phyloP scores from a whole-genome alignment of 2,329 filamentous ascomycete genomes.

The Pseudocercospora fuligena region DNA sequence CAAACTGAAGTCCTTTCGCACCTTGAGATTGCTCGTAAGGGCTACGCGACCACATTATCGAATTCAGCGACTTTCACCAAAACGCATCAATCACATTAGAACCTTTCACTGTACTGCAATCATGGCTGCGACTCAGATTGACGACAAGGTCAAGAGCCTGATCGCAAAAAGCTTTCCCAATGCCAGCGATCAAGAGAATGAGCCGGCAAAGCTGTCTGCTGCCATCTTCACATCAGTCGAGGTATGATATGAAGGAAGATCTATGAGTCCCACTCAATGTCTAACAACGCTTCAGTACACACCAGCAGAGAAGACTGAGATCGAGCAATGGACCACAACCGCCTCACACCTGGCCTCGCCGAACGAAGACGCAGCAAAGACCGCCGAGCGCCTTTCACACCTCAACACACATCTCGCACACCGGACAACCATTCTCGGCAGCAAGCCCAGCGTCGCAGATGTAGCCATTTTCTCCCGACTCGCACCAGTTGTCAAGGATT shows the following conservation, averaged over 20 bases:
- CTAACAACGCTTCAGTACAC: constrained; percentile 62
- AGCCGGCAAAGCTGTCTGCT: constrained; percentile 42
- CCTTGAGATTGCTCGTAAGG: constrained; percentile 30
- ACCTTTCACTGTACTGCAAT: constrained; percentile 20
- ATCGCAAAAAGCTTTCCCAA: constrained; percentile 42
- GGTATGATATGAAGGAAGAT: constrained; percentile 29
- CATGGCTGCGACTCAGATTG: constrained; percentile 40
- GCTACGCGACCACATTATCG: constrained; percentile 17
- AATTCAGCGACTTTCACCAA: not conserved
- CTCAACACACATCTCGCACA: constrained; percentile 87
- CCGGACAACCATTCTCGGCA: constrained; percentile 85
- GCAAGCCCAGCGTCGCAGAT: constrained; percentile 87
- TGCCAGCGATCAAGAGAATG: constrained; percentile 37
- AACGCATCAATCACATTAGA: not conserved
- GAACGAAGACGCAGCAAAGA: constrained; percentile 62
- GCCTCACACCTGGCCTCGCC: constrained; percentile 70
- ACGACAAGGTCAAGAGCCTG: constrained; percentile 40
- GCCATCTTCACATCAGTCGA: constrained; percentile 41
- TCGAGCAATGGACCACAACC: constrained; percentile 85
- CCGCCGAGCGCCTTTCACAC: constrained; percentile 70
- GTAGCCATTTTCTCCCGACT: constrained; percentile 80
- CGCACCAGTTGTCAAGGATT: constrained; percentile 75
- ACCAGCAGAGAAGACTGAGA: constrained; percentile 79
- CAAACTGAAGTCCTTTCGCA: constrained; percentile 35
- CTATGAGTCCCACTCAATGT: not conserved